Percentiles rank a stretch among this genome's conserved stretches.
Conservation (phyloP, 1,284 basidiomycete species). For the Sporisorium scitamineum region DNA sequence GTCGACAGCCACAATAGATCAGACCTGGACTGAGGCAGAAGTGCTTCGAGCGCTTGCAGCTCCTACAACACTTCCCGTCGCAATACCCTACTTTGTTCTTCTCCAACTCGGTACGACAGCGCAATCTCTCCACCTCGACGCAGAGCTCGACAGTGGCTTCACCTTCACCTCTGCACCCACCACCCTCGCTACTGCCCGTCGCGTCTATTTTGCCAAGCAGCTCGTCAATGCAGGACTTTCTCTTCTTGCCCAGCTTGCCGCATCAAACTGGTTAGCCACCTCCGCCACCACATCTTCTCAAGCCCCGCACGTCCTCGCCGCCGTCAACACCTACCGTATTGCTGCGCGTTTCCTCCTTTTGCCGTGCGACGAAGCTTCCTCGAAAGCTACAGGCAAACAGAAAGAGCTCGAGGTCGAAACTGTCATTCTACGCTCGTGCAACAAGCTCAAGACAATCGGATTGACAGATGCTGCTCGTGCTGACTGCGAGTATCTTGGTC, state of each 20-base stretch:
- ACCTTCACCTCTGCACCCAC: slow-evolving; percentile 5
- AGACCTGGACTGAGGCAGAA: slow-evolving; percentile 31
- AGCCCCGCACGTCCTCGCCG: slow-evolving; percentile 10
- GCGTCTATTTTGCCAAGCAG: slow-evolving; percentile 51
- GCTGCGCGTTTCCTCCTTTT: slow-evolving; percentile 35
- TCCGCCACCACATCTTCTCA: neutral
- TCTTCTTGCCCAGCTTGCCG: slow-evolving; percentile 20
- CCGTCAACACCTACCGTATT: slow-evolving; percentile 35
- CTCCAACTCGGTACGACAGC: slow-evolving; percentile 31
- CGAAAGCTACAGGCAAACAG: slow-evolving; percentile 17
- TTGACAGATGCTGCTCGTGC: slow-evolving; percentile 12
- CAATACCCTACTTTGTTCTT: slow-evolving; percentile 22
- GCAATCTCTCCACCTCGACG: slow-evolving; percentile 18
- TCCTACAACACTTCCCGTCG: slow-evolving; percentile 6
- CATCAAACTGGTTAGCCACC: slow-evolving; percentile 30
- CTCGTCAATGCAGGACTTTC: slow-evolving; percentile 51
- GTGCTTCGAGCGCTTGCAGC: slow-evolving; percentile 22
- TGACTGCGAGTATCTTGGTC: slow-evolving; percentile 27
- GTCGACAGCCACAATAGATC: neutral
- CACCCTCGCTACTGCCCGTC: slow-evolving; percentile 19
- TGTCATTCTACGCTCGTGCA: slow-evolving; percentile 31
- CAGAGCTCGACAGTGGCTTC: slow-evolving; percentile 6
- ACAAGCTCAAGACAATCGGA: slow-evolving; percentile 33
- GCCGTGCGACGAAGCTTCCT: slow-evolving; percentile 3
- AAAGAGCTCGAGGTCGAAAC: slow-evolving; percentile 51